Percentiles rank a stretch among this genome's conserved stretches.
These are phyloP conservation scores for Aspergillus sp. DNA, from an alignment of 2,329 filamentous ascomycete genomes.

Conservation along the genomic window DNA sequence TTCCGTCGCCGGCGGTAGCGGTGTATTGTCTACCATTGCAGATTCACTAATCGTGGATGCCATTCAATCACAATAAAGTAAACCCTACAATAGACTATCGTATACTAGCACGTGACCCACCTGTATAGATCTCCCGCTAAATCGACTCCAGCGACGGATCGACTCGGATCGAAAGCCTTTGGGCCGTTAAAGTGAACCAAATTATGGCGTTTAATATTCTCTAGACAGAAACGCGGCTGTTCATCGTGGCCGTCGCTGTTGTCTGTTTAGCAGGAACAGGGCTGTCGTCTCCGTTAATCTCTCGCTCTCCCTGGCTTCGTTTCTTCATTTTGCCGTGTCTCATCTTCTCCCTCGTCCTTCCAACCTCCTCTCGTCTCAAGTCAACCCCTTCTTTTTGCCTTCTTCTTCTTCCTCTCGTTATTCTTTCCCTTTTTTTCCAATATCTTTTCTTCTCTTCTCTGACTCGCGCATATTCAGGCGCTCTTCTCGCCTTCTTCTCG, in stretches of 20 bases:
- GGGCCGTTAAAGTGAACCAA: neutral
- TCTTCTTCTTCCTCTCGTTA: constrained; percentile 1
- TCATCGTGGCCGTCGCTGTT: no score
- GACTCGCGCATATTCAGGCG: neutral
- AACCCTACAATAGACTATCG: no score
- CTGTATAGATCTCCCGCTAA: neutral
- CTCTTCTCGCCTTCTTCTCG: neutral
- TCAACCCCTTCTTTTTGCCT: neutral
- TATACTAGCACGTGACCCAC: no score
- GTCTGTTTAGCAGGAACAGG: no score
- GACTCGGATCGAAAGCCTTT: neutral
- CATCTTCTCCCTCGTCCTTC: constrained; percentile 1
- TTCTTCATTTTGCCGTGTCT: neutral
- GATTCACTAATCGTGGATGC: no score
- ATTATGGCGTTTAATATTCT: neutral
- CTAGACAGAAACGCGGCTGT: no score
- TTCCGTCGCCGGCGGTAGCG: constrained; percentile 41
- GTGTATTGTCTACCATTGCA: no score
- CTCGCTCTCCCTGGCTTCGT: neutral
- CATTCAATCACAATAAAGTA: no score
- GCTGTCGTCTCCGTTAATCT: neutral
- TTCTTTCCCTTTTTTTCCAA: neutral
- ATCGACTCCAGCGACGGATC: neutral
- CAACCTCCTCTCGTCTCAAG: neutral
- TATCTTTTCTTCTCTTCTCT: constrained; percentile 3